Evolutionary conservation across 352 stramenopile genomes (phyloP), one percentile per base, ranked within the genome.

Genomic region (Phytophthora nicotianae): DNA sequence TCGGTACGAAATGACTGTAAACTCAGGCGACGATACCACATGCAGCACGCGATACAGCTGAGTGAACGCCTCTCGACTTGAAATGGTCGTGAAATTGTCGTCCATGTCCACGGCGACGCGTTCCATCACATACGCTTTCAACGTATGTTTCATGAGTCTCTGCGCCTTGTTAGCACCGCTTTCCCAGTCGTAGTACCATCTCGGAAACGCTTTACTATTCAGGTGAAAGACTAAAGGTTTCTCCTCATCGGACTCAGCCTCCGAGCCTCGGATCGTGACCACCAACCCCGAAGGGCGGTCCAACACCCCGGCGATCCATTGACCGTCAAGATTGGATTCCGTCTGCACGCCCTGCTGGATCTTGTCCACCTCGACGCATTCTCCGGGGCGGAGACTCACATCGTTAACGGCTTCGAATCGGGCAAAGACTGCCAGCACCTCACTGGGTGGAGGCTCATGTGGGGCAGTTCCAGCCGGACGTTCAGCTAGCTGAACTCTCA

Each of bases 161-260:
- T 89, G 83, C 0, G 81, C 80, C 53, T 88, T 90, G 45, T 80
- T 91, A 21, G 80, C 78, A 0, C 74, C 83, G 41, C 81, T 89
- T 51, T 86, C 83, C 83, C 83, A 91, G 50, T 35, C 29, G 29
- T 35, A 35, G 29, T 35, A 35, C 29, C 29, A 35, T 1, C 77
- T 58, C 0, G 66, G 68, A 42, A 73, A 71, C 10, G 75, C 57
- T 43, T 81, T 76, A 6, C 65, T 26, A 43, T 91, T 89, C 32
- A 91, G 63, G 52, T 89, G 66, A 50, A 81, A 91, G 17, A 84
- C n/a, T 13, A 72, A 46, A 14, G 62, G 50, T 21, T 70, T 70
- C 6, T 64, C 37, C 2, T 75, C 59, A 19, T 58, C 43, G 2
- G 58, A 54, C 17, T 64, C 11, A 19, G 46, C 23, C 23, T 45